Evolutionary conservation across 805 yeast species (phyloP), one percentile per base, ranked within the genome.

Genomic region (Cephaloascus fragrans): DNA sequence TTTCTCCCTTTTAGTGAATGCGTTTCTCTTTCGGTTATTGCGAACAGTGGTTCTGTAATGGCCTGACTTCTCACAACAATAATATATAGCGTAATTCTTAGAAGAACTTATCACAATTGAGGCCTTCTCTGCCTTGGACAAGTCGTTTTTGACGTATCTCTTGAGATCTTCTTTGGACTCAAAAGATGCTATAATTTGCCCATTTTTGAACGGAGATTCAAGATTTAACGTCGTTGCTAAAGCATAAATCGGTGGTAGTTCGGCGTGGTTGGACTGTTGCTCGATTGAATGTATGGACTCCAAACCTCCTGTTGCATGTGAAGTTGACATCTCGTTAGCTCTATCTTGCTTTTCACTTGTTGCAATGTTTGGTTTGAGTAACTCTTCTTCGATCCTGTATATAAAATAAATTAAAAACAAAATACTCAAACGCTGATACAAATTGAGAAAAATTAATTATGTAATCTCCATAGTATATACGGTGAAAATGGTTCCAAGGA

Each of bases 11-110:
- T 67, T 67, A 41, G 71, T 66, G 55, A 65, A 67, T 12, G 71
- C 73, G 10, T 65, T 69, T 47, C 73, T 49, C 45, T 67, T 71
- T 51, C 73, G 53, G 53, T 66, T 65, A 37, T 63, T 47, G 50
- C 67, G 66, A 39, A 67, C 73, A 3, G 73, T 67, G 32, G 73
- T 67, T 51, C 73, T 54, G 44, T 65, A 67, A 26, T 60, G 54
- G 2, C 73, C 73, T 4, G 67, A 60, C 36, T 70, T 48, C 47
- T 67, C 73, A 47, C 70, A 67, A 50, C 64, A 70, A 52, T 66
- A 67, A 51, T 67, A 67, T 18, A 67, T 68, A 4, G 73, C 73
- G 50, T 67, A 65, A 18, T 71, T 71, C 51, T 67, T 67, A 19
- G 70, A 64, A 20, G 69, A 62, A 50, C 64, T 64, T 50, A 67